Base-by-base conservation (phyloP, 805 yeast species). In the Cyberlindnera mycetangii region DNA sequence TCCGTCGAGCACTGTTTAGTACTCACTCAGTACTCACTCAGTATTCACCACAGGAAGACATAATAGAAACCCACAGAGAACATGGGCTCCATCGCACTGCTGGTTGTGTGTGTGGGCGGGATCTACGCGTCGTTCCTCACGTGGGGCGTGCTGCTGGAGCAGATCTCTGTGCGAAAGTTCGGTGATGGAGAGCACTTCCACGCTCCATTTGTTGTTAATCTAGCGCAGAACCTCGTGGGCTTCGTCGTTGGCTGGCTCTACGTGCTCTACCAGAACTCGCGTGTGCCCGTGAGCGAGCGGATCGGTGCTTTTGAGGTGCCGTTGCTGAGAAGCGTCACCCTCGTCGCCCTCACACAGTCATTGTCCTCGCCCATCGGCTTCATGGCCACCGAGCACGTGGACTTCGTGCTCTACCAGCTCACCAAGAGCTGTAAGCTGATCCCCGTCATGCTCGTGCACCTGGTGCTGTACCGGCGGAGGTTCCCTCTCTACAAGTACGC, bases 71-170 rank as follows among this genome's bases (percentile, higher is more conserved):
- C 25, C n/a, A 10, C 24, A 27, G 16, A 25, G 21, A 14, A 28
- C 5, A 46, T 46, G 50, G 4, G n/a, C n/a, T n/a, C n/a, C 35
- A 5, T 41, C 4, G 32, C 15, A 12, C 49, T 36, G 4, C 41
- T 69, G 22, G 16, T 58, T 5, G 41, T 62, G n/a, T 66, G 70
- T 37, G 62, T 67, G 1, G 45, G 44, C 1, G 97, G 97, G 0
- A 86, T 93, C 30, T 93, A 93, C 59, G 79, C 78, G 2, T 84
- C 96, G 39, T 93, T 93, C 56, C 67, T 93, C 21, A 75, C 92
- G 2, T 93, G 99, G 99, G 89, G 96, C 0, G 75, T 88, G 30
- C 76, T 93, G 11, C 98, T 93, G 60, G 99, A 93, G 63, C 81
- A 92, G 37, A 79, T 93, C 51, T 76, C 89, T 12, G 79, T 89